Evolutionary conservation across 352 stramenopile genomes (phyloP), one percentile per base, ranked within the genome.

Genomic region (Halophytophthora polymorphica): DNA sequence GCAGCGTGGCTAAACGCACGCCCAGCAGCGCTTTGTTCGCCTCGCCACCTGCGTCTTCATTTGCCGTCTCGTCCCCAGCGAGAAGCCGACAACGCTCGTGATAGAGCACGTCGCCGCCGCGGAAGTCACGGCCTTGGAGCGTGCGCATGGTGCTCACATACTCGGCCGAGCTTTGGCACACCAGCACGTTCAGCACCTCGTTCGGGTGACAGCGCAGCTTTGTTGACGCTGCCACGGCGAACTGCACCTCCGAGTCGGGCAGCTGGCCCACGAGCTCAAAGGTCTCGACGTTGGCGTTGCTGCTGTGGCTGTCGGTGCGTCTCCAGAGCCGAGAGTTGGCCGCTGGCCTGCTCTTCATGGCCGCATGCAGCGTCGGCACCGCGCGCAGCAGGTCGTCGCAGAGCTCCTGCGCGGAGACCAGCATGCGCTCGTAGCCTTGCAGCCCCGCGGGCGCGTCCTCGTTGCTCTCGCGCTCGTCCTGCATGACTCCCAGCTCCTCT

Each of bases 181-280:
- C 52, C 2, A 84, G 53, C 36, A 79, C 64, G 37, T 74, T 83
- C 15, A 83, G 46, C 29, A 83, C 66, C 34, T 83, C 71, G 45
- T 83, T 83, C 31, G 77, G n/a, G 53, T 83, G 71, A 35, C 66
- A 78, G 8, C 53, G 51, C 4, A 83, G 45, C 50, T 71, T 61
- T 2, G 54, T 72, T 17, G 69, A 70, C 36, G 65, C 61, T 14
- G 73, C 56, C 7, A 79, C 12, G 5, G 68, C 68, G 38, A 79
- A 60, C 6, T 61, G 57, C 47, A 83, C 47, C 28, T 78, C 67
- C 14, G 66, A 52, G 15, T 71, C 61, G 37, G 57, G 57, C 10
- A 51, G 40, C 50, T 53, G 22, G 33, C 57, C 57, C 35, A 66
- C 51, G 31, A 78, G 64, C 44, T 83, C 68, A 39, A 77, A 79